Percentiles rank a stretch among this genome's conserved stretches.
Evolutionary conservation across 306 rosid genomes (phyloP).

Genomic region (Ziziphus jujuba): DNA sequence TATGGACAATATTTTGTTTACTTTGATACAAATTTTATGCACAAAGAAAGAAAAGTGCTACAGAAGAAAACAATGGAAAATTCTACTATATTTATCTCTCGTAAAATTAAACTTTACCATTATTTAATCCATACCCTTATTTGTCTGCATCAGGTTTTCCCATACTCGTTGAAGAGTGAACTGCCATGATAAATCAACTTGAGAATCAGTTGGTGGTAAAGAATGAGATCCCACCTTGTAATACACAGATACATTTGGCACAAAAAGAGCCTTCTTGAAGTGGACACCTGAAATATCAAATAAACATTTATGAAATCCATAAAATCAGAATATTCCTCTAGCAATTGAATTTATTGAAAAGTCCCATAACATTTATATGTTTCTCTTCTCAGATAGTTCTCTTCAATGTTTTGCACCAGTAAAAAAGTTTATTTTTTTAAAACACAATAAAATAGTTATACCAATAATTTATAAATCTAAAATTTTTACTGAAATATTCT

Average conservation of each 20-base stretch:
- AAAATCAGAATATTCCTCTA: conserved; percentile 6
- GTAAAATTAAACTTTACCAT: too few relatives aligned
- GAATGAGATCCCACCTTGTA: conserved; percentile 79
- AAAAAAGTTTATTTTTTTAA: too few relatives aligned
- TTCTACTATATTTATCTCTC: too few relatives aligned
- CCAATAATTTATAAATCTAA: not conserved
- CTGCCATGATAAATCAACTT: conserved; percentile 92
- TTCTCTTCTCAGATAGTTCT: not conserved
- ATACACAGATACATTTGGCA: conserved; percentile 75
- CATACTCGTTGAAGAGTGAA: conserved; percentile 70
- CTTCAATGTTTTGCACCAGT: conserved; percentile 4
- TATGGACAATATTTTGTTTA: not conserved
- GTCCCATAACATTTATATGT: too few relatives aligned
- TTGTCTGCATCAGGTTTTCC: conserved; percentile 71
- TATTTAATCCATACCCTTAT: conserved; percentile 50
- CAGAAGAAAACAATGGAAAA: not conserved
- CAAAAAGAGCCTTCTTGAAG: conserved; percentile 90
- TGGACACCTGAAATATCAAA: conserved; percentile 56
- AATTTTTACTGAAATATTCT: not conserved
- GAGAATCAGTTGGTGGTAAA: conserved; percentile 43
- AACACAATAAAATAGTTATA: too few relatives aligned
- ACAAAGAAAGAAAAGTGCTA: not conserved
- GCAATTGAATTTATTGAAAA: not conserved
- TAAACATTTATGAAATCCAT: conserved; percentile 12
- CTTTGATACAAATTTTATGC: not conserved